Evolutionary conservation across 768 basidiomycete genomes (phyloP), one percentile per base, ranked within the genome.

Genomic region (button mushroom (Agaricus bisporus)): DNA sequence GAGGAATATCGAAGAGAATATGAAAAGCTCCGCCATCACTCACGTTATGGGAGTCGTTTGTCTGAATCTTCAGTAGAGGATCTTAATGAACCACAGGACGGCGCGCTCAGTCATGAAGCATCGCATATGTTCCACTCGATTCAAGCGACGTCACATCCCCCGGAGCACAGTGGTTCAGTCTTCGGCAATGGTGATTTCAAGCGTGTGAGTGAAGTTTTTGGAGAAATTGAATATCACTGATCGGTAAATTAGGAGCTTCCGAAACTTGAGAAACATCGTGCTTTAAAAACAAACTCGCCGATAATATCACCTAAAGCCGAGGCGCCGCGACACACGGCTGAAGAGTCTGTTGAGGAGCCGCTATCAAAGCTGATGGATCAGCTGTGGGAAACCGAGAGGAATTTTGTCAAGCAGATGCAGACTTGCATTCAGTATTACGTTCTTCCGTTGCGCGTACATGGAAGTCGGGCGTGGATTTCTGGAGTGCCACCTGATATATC

Each of bases 401-500:
- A 68, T 1, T 91, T 95, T 58, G 80, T 93, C 52, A 70, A 75
- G 18, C 82, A 77, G 7, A 70, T 94, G 15, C 79, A 79, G 38
- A 74, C 74, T 43, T 85, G 90, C 57, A 71, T 92, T 11, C 70
- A 74, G n/a, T 67, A 86, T 5, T 94, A 93, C 64, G 78, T 93
- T 26, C 71, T 81, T 4, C 94, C 93, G 0, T 76, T 97, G 8
- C 84, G 90, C 7, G 74, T 81, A 2, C 81, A 85, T 56, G 78
- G 85, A 59, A 83, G 77, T 45, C 81, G 81, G 48, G 64, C 73
- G 1, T 97, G 93, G 91, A 85, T 95, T 36, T 70, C 81, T 1
- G 92, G 92, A 15, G 79, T 98, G 15, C 91, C 92, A 0, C 57
- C 71, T 2, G 77, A 83, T 35, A 74, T 92, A 11, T 76, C 83